Evolutionary conservation across 2,329 filamentous ascomycete genomes (phyloP).

Genomic region (Claviceps digitariae): DNA sequence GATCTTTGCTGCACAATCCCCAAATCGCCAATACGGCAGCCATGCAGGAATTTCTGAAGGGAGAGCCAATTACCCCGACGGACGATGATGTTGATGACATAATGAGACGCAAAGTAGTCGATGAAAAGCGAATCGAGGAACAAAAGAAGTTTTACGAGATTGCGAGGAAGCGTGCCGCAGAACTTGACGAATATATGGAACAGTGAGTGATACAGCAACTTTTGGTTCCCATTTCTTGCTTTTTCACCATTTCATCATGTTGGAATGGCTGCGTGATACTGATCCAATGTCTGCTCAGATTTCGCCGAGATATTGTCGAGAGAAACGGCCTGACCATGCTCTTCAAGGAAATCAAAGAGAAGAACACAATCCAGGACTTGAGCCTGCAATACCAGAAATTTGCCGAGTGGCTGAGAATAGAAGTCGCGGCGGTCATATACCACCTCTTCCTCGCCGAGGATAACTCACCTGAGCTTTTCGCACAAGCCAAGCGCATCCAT

Average conservation of each 20-base stretch:
- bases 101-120: conserved; percentile 62
- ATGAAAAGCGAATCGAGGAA: conserved; percentile 80
- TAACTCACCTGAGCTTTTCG: conserved; percentile 92
- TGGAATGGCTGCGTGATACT: not conserved
- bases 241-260: not conserved
- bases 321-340: conserved; percentile 78
- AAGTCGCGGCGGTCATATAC: conserved; percentile 91
- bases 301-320: conserved; percentile 54
- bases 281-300: conserved; percentile 26
- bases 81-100: conserved; percentile 81
- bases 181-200: conserved; percentile 97
- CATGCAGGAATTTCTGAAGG: conserved; percentile 71
- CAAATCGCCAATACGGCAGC: conserved; percentile 72
- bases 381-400: conserved; percentile 97
- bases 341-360: conserved; percentile 85
- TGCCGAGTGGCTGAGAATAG: conserved; percentile 93
- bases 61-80: conserved; percentile 56
- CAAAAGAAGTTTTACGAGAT: conserved; percentile 94
- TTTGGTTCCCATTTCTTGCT: too few species aligned
- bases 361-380: conserved; percentile 73
- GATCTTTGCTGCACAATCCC: conserved; percentile 71
- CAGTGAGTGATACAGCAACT: conserved; percentile 37
- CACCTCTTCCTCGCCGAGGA: conserved; percentile 96
- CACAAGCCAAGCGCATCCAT: conserved; percentile 86
- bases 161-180: conserved; percentile 74